A percentile compares a stretch with the other conserved stretches of the same genome.
Conservation (phyloP, 139 green algal species). For the Chlamydomonas sphaeroides region DNA sequence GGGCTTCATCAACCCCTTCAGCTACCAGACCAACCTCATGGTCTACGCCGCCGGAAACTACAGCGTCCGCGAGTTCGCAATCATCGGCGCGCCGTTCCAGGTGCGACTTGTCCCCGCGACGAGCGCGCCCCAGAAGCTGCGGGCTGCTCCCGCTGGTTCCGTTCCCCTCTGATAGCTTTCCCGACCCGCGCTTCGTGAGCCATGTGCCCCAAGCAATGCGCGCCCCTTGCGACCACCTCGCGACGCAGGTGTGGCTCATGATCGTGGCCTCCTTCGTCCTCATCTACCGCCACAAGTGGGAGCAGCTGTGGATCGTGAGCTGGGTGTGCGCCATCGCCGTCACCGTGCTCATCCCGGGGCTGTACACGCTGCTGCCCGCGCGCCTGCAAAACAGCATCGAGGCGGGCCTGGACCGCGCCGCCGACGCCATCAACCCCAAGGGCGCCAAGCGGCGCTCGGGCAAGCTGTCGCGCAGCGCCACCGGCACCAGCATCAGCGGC, state of each 20-base stretch:
- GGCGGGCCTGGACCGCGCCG: not conserved
- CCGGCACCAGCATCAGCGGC: not conserved
- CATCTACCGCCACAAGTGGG: slow-evolving; percentile 16
- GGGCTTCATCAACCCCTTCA: slow-evolving; percentile 68
- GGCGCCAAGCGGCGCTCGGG: too few species aligned
- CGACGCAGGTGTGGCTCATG: slow-evolving; percentile 23
- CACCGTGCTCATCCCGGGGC: not conserved
- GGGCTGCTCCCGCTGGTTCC: too few species aligned
- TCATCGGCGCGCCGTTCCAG: slow-evolving; percentile 64
- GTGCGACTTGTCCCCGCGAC: not conserved
- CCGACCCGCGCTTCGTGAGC: too few species aligned
- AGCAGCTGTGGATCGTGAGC: not conserved
- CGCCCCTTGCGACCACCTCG: too few species aligned
- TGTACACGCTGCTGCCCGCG: not conserved
- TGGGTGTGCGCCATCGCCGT: not conserved
- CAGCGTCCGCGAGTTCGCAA: slow-evolving; percentile 61
- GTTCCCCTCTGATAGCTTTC: slow-evolving; percentile 10
- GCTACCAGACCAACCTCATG: slow-evolving; percentile 85
- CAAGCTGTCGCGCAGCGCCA: not conserved
- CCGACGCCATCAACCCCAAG: not conserved
- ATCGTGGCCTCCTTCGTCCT: slow-evolving; percentile 39
- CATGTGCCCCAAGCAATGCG: too few species aligned
- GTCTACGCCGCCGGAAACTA: slow-evolving; percentile 74
- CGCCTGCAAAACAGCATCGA: not conserved
- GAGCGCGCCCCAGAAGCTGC: too few species aligned